These are phyloP conservation scores for Erodium texanum DNA, from an alignment of 441 rosid species.

Conservation along the genomic window DNA sequence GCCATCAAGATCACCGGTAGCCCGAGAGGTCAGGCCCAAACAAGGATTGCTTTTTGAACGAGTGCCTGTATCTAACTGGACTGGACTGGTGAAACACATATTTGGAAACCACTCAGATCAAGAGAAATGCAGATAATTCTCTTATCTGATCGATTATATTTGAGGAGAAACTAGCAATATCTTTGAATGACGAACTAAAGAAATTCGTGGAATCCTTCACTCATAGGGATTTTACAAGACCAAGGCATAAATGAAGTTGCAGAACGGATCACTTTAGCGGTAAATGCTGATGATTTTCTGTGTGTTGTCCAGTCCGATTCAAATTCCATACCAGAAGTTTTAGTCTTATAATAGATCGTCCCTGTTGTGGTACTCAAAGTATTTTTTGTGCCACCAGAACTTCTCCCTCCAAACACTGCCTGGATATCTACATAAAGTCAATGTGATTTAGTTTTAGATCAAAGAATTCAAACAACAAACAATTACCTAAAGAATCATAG, in stretches of 20 bases:
- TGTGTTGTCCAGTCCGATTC: slow-evolving; percentile 58
- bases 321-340: slow-evolving; percentile 66
- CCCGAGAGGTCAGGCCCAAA: slow-evolving; percentile 21
- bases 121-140: slow-evolving; percentile 9
- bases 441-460: not conserved
- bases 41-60: slow-evolving; percentile 31
- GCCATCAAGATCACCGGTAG: slow-evolving; percentile 31
- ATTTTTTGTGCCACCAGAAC: slow-evolving; percentile 23
- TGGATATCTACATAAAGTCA: slow-evolving; percentile 24
- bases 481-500: not conserved
- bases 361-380: not conserved
- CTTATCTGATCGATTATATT: not conserved
- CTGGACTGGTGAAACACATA: not conserved
- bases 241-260: slow-evolving; percentile 68
- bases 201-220: slow-evolving; percentile 35
- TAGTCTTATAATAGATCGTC: not conserved
- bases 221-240: slow-evolving; percentile 68
- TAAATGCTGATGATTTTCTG: slow-evolving; percentile 41
- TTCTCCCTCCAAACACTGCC: slow-evolving; percentile 50
- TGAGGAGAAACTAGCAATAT: slow-evolving; percentile 3
- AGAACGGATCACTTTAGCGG: slow-evolving; percentile 50
- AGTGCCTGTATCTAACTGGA: slow-evolving; percentile 7
- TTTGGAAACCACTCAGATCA: not conserved
- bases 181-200: slow-evolving; percentile 24
- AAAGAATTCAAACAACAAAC: too few species aligned